Evolutionary conservation across 805 yeast genomes (phyloP), one percentile per base, ranked within the genome.

Genomic region (Nakazawaea molendinolei): DNA sequence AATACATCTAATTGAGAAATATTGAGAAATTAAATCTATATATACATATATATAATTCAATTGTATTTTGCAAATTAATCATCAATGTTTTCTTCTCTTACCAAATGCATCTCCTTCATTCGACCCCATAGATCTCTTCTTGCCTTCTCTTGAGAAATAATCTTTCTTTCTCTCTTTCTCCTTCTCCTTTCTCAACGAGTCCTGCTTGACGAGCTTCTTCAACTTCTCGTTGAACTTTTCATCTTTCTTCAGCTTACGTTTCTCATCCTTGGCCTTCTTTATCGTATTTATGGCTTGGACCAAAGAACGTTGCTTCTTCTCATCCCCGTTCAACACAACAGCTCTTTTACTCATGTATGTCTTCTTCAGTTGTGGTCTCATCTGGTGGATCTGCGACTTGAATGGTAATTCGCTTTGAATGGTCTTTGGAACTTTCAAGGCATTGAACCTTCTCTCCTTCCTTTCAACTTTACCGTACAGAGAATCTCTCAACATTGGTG

Each of bases 331-430:
- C 26, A 89, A 62, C 5, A 92, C 92, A 36, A 92, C 97, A 1
- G 98, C 98, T 52, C 98, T 77, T 67, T 87, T 92, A 37, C 66
- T 61, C 74, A 82, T 56, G 54, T 90, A 92, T 0, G 95, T 79
- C 51, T 74, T 69, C 60, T 82, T 80, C 67, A 73, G 78, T 59
- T 84, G 92, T 19, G 95, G 94, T 57, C 80, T 83, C 92, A 86
- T 83, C 50, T 76, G 74, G 46, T 79, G 83, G 32, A 89, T 74
- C 67, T 92, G 97, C 9, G 97, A 86, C 52, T 82, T 83, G 68
- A 85, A 92, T 25, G 99, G 99, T 45, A 92, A 67, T 24, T 77
- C 76, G 21, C 78, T 65, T 56, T 79, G 86, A 41, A 92, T 60
- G 8, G 83, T 56, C 51, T 71, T 83, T 21, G 98, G 97, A 42